Evolutionary conservation across 495 filamentous ascomycete species (phyloP).

Genomic region (Glonium stellatum): DNA sequence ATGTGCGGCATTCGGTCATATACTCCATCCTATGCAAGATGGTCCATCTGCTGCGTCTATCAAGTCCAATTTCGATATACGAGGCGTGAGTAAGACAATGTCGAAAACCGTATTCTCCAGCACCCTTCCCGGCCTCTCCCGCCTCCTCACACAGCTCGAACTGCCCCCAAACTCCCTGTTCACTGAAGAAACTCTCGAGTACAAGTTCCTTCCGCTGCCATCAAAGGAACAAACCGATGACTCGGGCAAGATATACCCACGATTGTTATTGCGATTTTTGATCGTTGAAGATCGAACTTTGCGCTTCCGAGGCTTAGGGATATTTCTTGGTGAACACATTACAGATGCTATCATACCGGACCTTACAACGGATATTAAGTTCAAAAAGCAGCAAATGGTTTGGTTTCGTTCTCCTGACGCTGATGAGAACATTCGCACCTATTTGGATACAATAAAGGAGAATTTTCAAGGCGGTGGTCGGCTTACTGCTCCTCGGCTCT

Average conservation of each 20-base stretch:
- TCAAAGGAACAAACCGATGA: not conserved
- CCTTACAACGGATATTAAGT: slow-evolving; percentile 11
- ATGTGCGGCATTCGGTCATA: not conserved
- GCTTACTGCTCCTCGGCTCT: not conserved
- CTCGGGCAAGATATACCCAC: slow-evolving; percentile 1
- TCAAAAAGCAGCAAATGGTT: not conserved
- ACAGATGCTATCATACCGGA: slow-evolving; percentile 14
- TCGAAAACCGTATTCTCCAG: not conserved
- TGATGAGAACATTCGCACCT: not conserved
- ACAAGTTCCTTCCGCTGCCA: slow-evolving; percentile 7
- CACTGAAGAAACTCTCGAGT: slow-evolving; percentile 5
- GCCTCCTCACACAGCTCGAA: not conserved
- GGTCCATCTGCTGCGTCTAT: too few relatives aligned
- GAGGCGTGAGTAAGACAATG: not conserved
- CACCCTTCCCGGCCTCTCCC: not conserved
- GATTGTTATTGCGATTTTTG: not conserved
- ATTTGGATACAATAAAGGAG: not conserved
- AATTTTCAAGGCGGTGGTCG: not conserved
- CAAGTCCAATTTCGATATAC: not conserved
- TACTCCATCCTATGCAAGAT: not conserved
- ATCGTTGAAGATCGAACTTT: not conserved
- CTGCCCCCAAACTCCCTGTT: not conserved
- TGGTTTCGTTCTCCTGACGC: not conserved
- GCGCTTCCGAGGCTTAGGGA: not conserved
- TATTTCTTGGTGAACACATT: slow-evolving; percentile 4